phyloP scores from a whole-genome alignment of 2,329 filamentous ascomycete species.

The Penicillium sp. region DNA sequence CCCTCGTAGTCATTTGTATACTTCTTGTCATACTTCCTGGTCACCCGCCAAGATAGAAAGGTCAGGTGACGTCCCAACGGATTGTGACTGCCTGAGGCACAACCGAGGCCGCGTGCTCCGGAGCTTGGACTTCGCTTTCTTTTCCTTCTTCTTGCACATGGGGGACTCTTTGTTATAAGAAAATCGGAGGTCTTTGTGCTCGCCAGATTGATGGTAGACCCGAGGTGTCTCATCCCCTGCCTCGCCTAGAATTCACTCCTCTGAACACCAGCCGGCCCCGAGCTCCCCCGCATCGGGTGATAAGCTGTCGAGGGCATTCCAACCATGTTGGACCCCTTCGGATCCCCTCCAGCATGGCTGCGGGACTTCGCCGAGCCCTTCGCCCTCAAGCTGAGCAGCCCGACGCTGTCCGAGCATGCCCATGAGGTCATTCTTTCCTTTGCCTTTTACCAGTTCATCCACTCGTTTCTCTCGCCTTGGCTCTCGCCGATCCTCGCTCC shows the following conservation, averaged over 20 bases:
- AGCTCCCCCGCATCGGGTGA: conserved; percentile 20
- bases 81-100: conserved; percentile 19
- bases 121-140: conserved; percentile 8
- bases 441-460: conserved; percentile 56
- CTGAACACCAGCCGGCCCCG: conserved; percentile 6
- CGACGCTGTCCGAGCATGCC: conserved; percentile 58
- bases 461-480: conserved; percentile 54
- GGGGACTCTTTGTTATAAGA: conserved; percentile 3
- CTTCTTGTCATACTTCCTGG: neutral
- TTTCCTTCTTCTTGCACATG: conserved; percentile 12
- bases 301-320: conserved; percentile 13
- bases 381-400: conserved; percentile 52
- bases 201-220: conserved; percentile 10
- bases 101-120: conserved; percentile 15
- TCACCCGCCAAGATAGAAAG: conserved; percentile 14
- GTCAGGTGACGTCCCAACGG: conserved; percentile 20
- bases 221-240: conserved; percentile 4
- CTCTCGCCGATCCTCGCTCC: conserved; percentile 56
- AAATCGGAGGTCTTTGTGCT: conserved; percentile 1
- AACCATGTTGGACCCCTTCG: conserved; percentile 47
- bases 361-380: conserved; percentile 49
- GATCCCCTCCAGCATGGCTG: conserved; percentile 53
- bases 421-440: conserved; percentile 61
- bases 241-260: conserved; percentile 5
- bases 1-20: neutral